phyloP scores from a whole-genome alignment of 257 asterid genomes.

The Solanum lycopersicoides region DNA sequence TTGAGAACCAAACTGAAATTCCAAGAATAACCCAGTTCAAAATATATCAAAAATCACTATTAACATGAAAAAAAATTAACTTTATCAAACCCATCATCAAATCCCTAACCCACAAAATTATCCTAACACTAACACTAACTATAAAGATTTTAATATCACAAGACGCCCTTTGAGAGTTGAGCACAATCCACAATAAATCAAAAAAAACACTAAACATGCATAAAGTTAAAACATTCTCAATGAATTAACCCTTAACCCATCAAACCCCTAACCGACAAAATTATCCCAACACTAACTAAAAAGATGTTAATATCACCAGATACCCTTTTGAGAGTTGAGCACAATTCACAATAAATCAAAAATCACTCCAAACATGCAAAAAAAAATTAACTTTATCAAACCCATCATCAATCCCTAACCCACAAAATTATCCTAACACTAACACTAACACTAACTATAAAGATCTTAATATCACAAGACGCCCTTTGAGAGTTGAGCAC shows the following conservation, averaged over 20 bases:
- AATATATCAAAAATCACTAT: neutral
- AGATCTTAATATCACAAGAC: slow-evolving; percentile 3
- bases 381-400: neutral
- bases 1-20: slow-evolving; percentile 2
- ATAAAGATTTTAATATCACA: slow-evolving; percentile 2
- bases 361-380: neutral
- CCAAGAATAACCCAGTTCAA: neutral
- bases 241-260: neutral
- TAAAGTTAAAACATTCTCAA: neutral
- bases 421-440: neutral
- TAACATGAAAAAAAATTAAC: neutral
- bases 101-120: neutral
- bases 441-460: neutral
- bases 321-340: neutral
- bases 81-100: neutral
- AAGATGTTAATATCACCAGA: slow-evolving; percentile 2
- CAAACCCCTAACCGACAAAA: neutral
- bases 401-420: neutral
- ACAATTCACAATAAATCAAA: neutral
- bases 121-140: neutral
- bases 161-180: neutral
- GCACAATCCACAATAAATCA: neutral
- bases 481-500: neutral
- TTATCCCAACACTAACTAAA: neutral
- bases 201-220: neutral